phyloP scores from a whole-genome alignment of 306 rosid species.

The Corylus americana region DNA sequence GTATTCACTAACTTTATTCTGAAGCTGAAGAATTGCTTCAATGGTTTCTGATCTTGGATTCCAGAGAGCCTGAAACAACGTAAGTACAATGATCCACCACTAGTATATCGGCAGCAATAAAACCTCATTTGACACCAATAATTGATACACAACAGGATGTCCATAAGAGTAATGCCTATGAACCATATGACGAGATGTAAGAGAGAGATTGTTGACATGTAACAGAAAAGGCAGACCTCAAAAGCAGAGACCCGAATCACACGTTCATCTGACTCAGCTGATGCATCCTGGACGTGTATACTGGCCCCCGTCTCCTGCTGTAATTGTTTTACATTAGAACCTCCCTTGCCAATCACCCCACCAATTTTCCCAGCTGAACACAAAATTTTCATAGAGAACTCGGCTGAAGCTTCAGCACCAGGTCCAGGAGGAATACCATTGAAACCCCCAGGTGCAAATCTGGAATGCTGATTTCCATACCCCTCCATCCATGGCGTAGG shows the following conservation, averaged over 20 bases:
- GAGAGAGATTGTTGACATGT: background rate
- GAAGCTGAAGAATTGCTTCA: conserved; percentile 44
- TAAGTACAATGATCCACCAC: conserved; percentile 19
- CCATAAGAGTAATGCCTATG: background rate
- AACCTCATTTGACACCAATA: conserved; percentile 7
- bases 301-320: conserved; percentile 39
- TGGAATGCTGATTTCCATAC: conserved; percentile 18
- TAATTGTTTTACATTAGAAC: conserved; percentile 37
- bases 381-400: conserved; percentile 38
- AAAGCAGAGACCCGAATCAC: conserved; percentile 38
- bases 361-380: conserved; percentile 43
- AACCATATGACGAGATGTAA: background rate
- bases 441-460: conserved; percentile 16
- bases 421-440: conserved; percentile 24
- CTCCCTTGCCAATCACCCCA: conserved; percentile 48
- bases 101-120: background rate
- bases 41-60: conserved; percentile 34
- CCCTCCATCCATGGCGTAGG: conserved; percentile 30
- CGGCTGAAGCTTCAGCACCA: conserved; percentile 30
- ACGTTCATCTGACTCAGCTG: conserved; percentile 31
- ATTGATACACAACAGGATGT: background rate
- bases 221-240: conserved; percentile 31
- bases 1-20: conserved; percentile 32
- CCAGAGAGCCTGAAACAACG: conserved; percentile 31
- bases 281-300: conserved; percentile 38